These are phyloP conservation scores for Hypocrella siamensis DNA, from an alignment of 2,329 filamentous ascomycete genomes.

Conservation along the genomic window DNA sequence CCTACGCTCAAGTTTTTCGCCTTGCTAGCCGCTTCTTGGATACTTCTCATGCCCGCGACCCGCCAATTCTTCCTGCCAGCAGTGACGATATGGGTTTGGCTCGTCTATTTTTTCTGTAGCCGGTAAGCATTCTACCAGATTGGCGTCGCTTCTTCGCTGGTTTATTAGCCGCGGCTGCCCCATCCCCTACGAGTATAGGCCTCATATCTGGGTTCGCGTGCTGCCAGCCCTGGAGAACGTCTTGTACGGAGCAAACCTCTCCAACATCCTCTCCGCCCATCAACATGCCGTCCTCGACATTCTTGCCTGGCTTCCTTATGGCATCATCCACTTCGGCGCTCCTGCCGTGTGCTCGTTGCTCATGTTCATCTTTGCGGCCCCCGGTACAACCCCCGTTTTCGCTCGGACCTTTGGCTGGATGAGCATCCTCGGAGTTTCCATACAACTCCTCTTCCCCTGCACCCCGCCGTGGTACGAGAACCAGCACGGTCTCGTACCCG, in stretches of 20 bases:
- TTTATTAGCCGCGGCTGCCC: slow-evolving; percentile 39
- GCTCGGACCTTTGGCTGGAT: slow-evolving; percentile 84
- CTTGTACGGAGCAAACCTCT: slow-evolving; percentile 86
- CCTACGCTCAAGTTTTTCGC: slow-evolving; percentile 63
- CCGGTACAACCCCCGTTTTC: slow-evolving; percentile 71
- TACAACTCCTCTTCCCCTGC: slow-evolving; percentile 84
- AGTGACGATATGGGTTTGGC: slow-evolving; percentile 69
- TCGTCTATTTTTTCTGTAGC: slow-evolving; percentile 84
- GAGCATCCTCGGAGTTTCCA: slow-evolving; percentile 73
- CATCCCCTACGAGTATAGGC: slow-evolving; percentile 75
- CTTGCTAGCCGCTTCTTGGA: slow-evolving; percentile 48
- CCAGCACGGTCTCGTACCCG: slow-evolving; percentile 74
- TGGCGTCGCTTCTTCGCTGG: neutral
- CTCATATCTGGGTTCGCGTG: slow-evolving; percentile 90
- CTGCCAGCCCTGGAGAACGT: slow-evolving; percentile 92
- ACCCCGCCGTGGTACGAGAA: slow-evolving; percentile 97
- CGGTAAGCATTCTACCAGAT: slow-evolving; percentile 47
- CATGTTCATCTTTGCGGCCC: slow-evolving; percentile 80
- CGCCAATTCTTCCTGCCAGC: slow-evolving; percentile 86
- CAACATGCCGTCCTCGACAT: slow-evolving; percentile 72
- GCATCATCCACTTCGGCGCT: slow-evolving; percentile 75
- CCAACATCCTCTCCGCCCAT: slow-evolving; percentile 87
- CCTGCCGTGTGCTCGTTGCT: slow-evolving; percentile 63
- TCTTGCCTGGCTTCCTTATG: slow-evolving; percentile 86
- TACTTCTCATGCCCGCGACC: slow-evolving; percentile 68